phyloP scores from a whole-genome alignment of 2,329 filamentous ascomycete genomes.

The Xylaria sp. region DNA sequence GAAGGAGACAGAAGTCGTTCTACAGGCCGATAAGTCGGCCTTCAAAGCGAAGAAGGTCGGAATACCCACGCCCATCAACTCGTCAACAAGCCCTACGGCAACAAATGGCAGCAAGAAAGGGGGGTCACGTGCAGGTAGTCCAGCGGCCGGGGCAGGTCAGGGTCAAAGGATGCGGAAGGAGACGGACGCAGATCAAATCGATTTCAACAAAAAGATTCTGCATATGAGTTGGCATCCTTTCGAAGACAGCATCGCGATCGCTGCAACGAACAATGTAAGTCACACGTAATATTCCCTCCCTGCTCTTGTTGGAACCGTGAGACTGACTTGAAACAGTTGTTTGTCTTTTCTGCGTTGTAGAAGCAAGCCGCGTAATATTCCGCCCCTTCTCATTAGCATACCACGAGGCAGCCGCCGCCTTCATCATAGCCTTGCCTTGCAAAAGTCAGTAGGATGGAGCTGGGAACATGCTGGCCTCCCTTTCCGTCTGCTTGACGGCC shows the following conservation, averaged over 20 bases:
- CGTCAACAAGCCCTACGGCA: constrained; percentile 76
- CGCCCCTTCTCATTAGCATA: constrained; percentile 6
- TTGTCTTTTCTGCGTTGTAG: constrained; percentile 82
- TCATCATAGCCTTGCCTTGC: constrained; percentile 13
- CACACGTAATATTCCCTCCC: neutral
- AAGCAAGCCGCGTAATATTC: constrained; percentile 18
- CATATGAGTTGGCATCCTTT: constrained; percentile 99
- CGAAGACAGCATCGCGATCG: constrained; percentile 99
- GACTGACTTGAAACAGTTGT: constrained; percentile 65
- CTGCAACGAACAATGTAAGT: constrained; percentile 98
- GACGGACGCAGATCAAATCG: constrained; percentile 98
- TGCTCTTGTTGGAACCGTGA: neutral
- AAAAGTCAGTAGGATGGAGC: constrained; percentile 17
- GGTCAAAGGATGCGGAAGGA: constrained; percentile 98
- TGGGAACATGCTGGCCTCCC: constrained; percentile 17
- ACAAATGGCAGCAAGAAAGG: constrained; percentile 85
- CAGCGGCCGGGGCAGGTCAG: constrained; percentile 79
- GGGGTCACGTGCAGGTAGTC: constrained; percentile 87
- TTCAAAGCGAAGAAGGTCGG: constrained; percentile 99
- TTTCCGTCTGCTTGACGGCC: constrained; percentile 18
- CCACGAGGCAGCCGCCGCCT: constrained; percentile 11
- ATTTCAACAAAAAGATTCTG: constrained; percentile 99
- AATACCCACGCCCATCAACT: constrained; percentile 95
- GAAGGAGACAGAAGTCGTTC: constrained; percentile 95
- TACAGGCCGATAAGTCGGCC: constrained; percentile 97